Evolutionary conservation across 164 flowering plant genomes (phyloP).

Genomic region (Berberis thunbergii): DNA sequence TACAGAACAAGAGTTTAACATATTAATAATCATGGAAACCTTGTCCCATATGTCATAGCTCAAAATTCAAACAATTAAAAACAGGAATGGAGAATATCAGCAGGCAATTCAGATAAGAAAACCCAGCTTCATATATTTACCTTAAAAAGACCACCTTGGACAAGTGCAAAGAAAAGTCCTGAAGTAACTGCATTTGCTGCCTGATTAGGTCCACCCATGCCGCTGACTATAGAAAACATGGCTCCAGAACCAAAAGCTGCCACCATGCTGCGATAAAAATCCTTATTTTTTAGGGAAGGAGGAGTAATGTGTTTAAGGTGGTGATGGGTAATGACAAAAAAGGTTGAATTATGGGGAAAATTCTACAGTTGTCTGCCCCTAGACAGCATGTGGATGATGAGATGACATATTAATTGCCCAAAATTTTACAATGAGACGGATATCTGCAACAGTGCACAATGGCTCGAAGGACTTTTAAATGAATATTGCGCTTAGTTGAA

Average conservation of each 20-base stretch:
- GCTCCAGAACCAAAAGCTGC: slow-evolving; percentile 99
- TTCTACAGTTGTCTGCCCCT: too few relatives aligned
- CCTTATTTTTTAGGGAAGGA: not conserved
- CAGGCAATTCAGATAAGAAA: not conserved
- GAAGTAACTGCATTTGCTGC: slow-evolving; percentile 62
- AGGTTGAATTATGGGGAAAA: too few relatives aligned
- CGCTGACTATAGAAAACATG: slow-evolving; percentile 83
- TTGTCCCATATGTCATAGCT: not conserved
- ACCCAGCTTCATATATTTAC: slow-evolving; percentile 26
- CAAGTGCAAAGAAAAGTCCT: slow-evolving; percentile 78
- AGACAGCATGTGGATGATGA: too few relatives aligned
- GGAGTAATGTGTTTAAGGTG: too few relatives aligned
- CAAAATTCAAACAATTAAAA: not conserved
- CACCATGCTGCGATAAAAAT: slow-evolving; percentile 62
- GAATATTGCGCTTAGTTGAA: too few relatives aligned
- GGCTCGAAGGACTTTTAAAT: too few relatives aligned
- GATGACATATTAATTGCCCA: too few relatives aligned
- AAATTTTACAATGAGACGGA: too few relatives aligned
- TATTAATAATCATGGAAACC: too few relatives aligned
- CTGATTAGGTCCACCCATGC: slow-evolving; percentile 82
- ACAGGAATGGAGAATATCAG: not conserved
- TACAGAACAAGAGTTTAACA: too few relatives aligned
- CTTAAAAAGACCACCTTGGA: slow-evolving; percentile 88
- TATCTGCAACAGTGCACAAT: too few relatives aligned
- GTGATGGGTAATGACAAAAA: too few relatives aligned